Evolutionary conservation across 2,329 filamentous ascomycete genomes (phyloP).

Genomic region (Clonostachys chloroleuca): DNA sequence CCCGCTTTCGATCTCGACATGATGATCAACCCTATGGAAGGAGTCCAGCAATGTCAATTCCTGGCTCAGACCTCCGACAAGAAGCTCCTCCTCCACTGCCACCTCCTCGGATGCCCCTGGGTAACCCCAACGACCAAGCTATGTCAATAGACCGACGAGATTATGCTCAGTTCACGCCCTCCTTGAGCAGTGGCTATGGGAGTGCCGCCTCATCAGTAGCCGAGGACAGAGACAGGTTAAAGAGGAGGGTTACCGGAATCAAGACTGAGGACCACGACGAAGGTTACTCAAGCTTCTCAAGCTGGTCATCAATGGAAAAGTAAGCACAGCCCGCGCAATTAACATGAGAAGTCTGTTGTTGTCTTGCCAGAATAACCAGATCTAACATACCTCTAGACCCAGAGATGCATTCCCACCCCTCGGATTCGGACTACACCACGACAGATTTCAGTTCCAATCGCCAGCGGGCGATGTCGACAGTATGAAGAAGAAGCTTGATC

Average conservation of each 20-base stretch:
- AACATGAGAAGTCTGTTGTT: constrained; percentile 3
- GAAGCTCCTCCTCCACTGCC: constrained; percentile 38
- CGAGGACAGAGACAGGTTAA: constrained; percentile 26
- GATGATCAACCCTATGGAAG: constrained; percentile 23
- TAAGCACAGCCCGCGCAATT: constrained; percentile 10
- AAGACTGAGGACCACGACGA: constrained; percentile 26
- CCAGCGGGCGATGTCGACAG: constrained; percentile 39
- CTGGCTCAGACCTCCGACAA: constrained; percentile 22
- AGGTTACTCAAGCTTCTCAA: constrained; percentile 38
- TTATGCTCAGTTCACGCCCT: constrained; percentile 1
- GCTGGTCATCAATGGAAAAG: constrained; percentile 33
- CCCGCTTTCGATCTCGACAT: constrained; percentile 16
- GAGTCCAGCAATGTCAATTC: constrained; percentile 36
- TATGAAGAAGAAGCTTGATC: constrained; percentile 53
- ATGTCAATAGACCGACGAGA: constrained; percentile 14
- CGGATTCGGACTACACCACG: constrained; percentile 43
- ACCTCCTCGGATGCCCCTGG: constrained; percentile 33
- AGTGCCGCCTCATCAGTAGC: constrained; percentile 27
- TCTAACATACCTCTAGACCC: constrained; percentile 20
- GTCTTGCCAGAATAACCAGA: constrained; percentile 1
- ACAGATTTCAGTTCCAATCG: constrained; percentile 41
- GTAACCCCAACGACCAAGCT: constrained; percentile 11
- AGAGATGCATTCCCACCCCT: constrained; percentile 33
- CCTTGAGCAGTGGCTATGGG: constrained; percentile 27
- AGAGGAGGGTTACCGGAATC: constrained; percentile 17